A percentile compares a stretch with the other conserved stretches of the same genome.
Evolutionary conservation across 495 filamentous ascomycete species (phyloP).

Genomic region (Parathielavia hyrcaniae): DNA sequence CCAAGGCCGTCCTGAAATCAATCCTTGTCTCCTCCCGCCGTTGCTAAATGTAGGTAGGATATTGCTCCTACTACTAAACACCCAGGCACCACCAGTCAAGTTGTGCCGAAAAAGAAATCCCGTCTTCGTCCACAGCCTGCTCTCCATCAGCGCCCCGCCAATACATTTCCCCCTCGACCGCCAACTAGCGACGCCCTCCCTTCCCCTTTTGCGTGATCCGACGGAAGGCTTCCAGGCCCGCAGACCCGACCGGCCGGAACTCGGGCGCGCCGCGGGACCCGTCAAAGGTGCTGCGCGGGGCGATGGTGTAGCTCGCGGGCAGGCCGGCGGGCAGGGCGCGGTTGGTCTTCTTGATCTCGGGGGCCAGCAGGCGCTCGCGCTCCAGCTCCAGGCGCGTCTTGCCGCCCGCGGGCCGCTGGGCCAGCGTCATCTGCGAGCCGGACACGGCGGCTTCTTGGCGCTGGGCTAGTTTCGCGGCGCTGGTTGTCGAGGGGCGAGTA

Average conservation of each 20-base stretch:
- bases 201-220: conserved; percentile 70
- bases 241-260: conserved; percentile 59
- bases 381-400: conserved; percentile 52
- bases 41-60: too few relatives aligned
- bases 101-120: too few relatives aligned
- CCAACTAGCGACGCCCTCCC: conserved; percentile 36
- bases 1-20: too few relatives aligned
- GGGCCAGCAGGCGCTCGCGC: conserved; percentile 63
- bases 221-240: conserved; percentile 73
- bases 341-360: conserved; percentile 58
- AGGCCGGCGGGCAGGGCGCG: conserved; percentile 63
- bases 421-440: conserved; percentile 41
- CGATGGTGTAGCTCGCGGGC: conserved; percentile 75
- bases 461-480: conserved; percentile 46
- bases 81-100: too few relatives aligned
- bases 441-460: conserved; percentile 35
- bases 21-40: too few relatives aligned
- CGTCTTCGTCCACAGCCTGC: too few relatives aligned
- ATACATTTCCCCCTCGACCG: neutral
- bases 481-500: conserved; percentile 33
- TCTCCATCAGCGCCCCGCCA: too few relatives aligned
- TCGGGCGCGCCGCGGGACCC: conserved; percentile 31
- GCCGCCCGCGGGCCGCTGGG: conserved; percentile 40
- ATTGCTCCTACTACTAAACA: too few relatives aligned
- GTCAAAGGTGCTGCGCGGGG: conserved; percentile 57